Conservation (phyloP, 805 yeast genomes). For the Dipodascopsis tothii region DNA sequence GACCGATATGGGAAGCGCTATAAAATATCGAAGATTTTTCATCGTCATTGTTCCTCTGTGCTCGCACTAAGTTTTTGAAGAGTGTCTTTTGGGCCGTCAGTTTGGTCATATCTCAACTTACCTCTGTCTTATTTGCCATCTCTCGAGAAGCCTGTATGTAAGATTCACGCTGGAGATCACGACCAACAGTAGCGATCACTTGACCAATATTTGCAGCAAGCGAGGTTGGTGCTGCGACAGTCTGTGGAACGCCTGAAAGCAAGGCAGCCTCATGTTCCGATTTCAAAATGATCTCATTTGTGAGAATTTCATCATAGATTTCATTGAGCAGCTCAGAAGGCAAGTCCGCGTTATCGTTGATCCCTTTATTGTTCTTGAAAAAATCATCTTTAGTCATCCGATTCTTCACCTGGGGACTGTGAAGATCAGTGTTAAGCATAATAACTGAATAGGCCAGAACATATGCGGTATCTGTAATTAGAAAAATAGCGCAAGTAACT, state of each 20-base stretch:
- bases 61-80: constrained; percentile 14
- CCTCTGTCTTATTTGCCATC: constrained; percentile 82
- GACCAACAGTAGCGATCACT: constrained; percentile 44
- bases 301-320: constrained; percentile 69
- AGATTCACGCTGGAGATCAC: constrained; percentile 71
- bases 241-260: constrained; percentile 52
- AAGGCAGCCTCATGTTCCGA: constrained; percentile 93
- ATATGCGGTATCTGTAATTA: constrained; percentile 62
- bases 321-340: constrained; percentile 63
- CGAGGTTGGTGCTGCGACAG: constrained; percentile 29
- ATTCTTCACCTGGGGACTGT: constrained; percentile 83
- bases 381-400: constrained; percentile 87
- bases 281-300: constrained; percentile 79
- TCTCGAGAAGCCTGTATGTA: constrained; percentile 89
- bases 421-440: constrained; percentile 88
- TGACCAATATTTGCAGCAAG: constrained; percentile 32
- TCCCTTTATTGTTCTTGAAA: constrained; percentile 77
- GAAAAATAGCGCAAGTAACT: background rate
- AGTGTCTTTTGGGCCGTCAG: constrained; percentile 5
- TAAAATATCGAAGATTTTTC: constrained; percentile 50
- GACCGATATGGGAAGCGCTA: constrained; percentile 79
- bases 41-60: constrained; percentile 17
- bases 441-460: constrained; percentile 85
- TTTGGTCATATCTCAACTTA: too few relatives aligned
- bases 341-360: constrained; percentile 81